phyloP scores from a whole-genome alignment of 2,329 filamentous ascomycete species.

The Penicillium vulpinum region DNA sequence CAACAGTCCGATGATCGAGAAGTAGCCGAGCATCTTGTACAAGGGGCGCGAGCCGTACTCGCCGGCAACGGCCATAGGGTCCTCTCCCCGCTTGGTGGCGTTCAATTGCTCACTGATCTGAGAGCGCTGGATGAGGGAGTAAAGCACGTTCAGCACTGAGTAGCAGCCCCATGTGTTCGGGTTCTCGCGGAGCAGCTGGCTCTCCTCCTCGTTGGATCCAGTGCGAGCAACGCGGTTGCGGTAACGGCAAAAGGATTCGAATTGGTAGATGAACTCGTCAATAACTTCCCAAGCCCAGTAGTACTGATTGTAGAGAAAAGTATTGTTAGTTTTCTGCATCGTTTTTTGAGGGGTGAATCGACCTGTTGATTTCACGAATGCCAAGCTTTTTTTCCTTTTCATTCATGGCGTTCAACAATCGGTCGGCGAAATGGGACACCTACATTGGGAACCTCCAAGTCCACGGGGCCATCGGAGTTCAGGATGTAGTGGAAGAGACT shows the following conservation, averaged over 20 bases:
- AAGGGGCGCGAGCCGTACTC: slow-evolving; percentile 93
- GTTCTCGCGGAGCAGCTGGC: slow-evolving; percentile 87
- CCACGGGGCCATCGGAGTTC: slow-evolving; percentile 98
- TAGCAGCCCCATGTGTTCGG: slow-evolving; percentile 99
- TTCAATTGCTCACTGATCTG: slow-evolving; percentile 97
- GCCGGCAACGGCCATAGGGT: slow-evolving; percentile 81
- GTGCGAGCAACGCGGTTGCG: slow-evolving; percentile 83
- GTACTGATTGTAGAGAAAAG: slow-evolving; percentile 60
- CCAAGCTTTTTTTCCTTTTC: slow-evolving; percentile 17
- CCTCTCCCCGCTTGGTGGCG: slow-evolving; percentile 91
- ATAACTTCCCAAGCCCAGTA: slow-evolving; percentile 99
- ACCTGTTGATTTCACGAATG: slow-evolving; percentile 7
- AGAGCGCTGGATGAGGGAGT: slow-evolving; percentile 96
- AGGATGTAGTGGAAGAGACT: slow-evolving; percentile 98
- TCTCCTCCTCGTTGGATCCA: slow-evolving; percentile 85
- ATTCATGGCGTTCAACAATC: slow-evolving; percentile 11
- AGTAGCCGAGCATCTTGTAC: slow-evolving; percentile 98
- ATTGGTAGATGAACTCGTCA: slow-evolving; percentile 99
- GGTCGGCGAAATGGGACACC: slow-evolving; percentile 42
- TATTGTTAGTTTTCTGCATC: slow-evolving; percentile 13
- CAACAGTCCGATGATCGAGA: slow-evolving; percentile 96
- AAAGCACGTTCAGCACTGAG: slow-evolving; percentile 97
- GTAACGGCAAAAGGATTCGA: slow-evolving; percentile 99
- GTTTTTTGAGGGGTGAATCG: neutral
- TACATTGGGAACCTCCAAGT: slow-evolving; percentile 94